Conservation (phyloP, 1,284 basidiomycete genomes). For the Heterobasidion annosum region DNA sequence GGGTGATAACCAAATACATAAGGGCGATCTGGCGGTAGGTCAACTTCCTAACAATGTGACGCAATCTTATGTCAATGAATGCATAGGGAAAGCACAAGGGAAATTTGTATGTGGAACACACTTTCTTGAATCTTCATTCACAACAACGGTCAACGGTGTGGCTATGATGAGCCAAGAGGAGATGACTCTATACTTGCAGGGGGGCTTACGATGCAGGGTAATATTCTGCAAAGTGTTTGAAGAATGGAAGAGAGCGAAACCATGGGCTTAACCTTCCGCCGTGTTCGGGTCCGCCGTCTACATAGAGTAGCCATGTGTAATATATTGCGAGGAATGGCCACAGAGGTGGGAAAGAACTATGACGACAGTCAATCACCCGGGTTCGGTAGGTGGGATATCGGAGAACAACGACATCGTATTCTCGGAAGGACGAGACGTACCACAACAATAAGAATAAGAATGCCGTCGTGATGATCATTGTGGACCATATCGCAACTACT, state of each 20-base stretch:
- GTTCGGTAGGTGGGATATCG: neutral
- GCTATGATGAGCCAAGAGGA: neutral
- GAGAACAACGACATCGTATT: neutral
- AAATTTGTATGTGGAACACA: slow-evolving; percentile 14
- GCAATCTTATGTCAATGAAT: neutral
- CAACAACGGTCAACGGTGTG: slow-evolving; percentile 1
- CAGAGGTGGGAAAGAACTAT: slow-evolving; percentile 79
- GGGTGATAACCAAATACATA: slow-evolving; percentile 98
- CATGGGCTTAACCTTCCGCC: slow-evolving; percentile 77
- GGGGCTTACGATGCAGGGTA: slow-evolving; percentile 80
- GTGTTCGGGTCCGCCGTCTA: slow-evolving; percentile 72
- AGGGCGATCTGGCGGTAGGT: slow-evolving; percentile 83
- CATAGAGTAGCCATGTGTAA: slow-evolving; percentile 67
- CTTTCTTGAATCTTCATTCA: slow-evolving; percentile 47
- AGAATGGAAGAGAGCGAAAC: slow-evolving; percentile 66
- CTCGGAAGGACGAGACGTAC: slow-evolving; percentile 34
- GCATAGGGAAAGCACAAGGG: neutral
- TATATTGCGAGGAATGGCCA: slow-evolving; percentile 89
- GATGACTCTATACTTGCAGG: neutral
- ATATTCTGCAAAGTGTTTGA: slow-evolving; percentile 87
- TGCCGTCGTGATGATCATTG: slow-evolving; percentile 64
- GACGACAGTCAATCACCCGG: neutral
- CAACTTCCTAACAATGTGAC: slow-evolving; percentile 51
- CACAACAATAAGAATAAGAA: slow-evolving; percentile 72
- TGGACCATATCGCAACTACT: slow-evolving; percentile 82